Base-by-base conservation (phyloP, 345 rosid genomes). In the Populus simonii region DNA sequence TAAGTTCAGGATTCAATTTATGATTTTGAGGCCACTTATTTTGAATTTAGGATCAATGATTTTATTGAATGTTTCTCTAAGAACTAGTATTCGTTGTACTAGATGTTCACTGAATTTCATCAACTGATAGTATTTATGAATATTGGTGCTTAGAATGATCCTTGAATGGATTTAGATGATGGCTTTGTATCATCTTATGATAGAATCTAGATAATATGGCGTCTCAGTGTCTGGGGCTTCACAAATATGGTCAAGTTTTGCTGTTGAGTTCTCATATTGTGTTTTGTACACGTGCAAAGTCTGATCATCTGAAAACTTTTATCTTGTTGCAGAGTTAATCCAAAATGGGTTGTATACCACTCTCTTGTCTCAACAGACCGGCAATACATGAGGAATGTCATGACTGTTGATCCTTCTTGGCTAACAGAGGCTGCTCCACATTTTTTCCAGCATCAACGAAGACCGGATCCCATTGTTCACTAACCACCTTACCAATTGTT, bases 301-400 rank as follows among this genome's bases (percentile, higher is more conserved):
- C 20, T 41, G 8, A 12, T 12, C 62, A 12, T 31, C 41, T 39
- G 22, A 39, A 7, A 47, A 53, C 25, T 43, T 73, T 45, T 78
- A 57, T 51, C 38, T 43, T 35, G 41, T 39, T 79, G 85, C 94
- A 94, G 99, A 79, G 98, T 92, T 22, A 93, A 95, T 79, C 98
- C 99, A 20, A 95, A 93, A 83, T 93, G 96, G 97, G 88, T 93
- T 51, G 80, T 92, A 18, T 93, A 91, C 85, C 92, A 91, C 61
- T 89, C 98, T 63, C 85, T 91, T 2, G 97, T 96, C 77, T 93
- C 93, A 6, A 96, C 99, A 0, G 99, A 96, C 68, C 89, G 93
- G 66, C 97, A 89, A 71, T 93, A 91, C 86, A 89, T 91, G 95
- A 90, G 97, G 62, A 93, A 93, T 69, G 96, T 90, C 76, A 82